A percentile compares a stretch with the other conserved stretches of the same genome.
Evolutionary conservation across 257 asterid species (phyloP).

Genomic region (Solanum paucissectum): DNA sequence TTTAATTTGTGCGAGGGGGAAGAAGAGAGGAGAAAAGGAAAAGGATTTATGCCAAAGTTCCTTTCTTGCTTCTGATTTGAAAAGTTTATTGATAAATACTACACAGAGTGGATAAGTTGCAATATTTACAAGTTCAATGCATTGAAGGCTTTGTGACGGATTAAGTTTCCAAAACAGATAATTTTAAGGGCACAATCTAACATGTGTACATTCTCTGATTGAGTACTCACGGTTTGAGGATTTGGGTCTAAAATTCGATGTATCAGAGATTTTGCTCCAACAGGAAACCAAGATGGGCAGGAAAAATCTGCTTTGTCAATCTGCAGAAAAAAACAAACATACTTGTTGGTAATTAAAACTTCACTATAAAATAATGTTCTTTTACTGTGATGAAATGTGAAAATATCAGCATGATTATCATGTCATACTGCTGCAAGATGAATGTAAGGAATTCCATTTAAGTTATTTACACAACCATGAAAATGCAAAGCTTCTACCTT

Average conservation of each 20-base stretch:
- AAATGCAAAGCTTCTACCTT: slow-evolving; percentile 42
- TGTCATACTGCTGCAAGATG: neutral
- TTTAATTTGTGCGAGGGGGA: neutral
- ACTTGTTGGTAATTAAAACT: neutral
- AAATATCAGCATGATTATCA: neutral
- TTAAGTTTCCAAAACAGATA: neutral
- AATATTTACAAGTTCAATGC: neutral
- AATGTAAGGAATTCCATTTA: neutral
- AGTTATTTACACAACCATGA: neutral
- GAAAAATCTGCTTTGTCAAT: slow-evolving; percentile 84
- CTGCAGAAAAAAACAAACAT: slow-evolving; percentile 33
- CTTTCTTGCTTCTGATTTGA: neutral
- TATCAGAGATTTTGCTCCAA: slow-evolving; percentile 92
- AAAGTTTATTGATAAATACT: neutral
- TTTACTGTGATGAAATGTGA: neutral
- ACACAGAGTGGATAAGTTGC: neutral
- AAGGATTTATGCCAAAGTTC: neutral
- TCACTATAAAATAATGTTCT: neutral
- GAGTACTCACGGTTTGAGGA: slow-evolving; percentile 63
- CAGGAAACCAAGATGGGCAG: slow-evolving; percentile 90
- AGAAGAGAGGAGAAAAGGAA: neutral
- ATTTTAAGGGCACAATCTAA: neutral
- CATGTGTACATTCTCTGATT: neutral
- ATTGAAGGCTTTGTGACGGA: neutral
- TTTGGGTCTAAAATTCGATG: slow-evolving; percentile 71